Evolutionary conservation across 1,139 yeast species (phyloP).

Genomic region (Candida sanyaensis): DNA sequence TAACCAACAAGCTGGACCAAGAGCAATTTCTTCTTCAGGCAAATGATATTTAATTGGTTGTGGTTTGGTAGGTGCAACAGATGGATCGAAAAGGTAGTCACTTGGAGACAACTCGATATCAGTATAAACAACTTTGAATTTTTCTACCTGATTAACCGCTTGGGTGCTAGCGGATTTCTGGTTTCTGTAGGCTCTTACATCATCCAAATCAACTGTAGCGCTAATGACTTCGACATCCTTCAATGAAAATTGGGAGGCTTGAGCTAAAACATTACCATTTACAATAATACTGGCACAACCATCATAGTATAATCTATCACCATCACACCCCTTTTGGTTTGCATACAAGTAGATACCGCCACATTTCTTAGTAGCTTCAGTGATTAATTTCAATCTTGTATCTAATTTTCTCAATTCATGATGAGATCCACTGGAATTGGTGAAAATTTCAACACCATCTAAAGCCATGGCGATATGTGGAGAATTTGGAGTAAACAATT

Average conservation of each 20-base stretch:
- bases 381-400: conserved; percentile 79
- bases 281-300: conserved; percentile 95
- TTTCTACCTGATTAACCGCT: conserved; percentile 50
- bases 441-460: conserved; percentile 94
- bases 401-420: conserved; percentile 91
- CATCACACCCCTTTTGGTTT: conserved; percentile 97
- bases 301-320: conserved; percentile 93
- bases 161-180: conserved; percentile 81
- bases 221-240: conserved; percentile 90
- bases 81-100: conserved; percentile 58
- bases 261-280: conserved; percentile 89
- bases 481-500: conserved; percentile 90
- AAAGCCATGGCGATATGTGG: conserved; percentile 92
- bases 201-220: conserved; percentile 92
- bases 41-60: conserved; percentile 60
- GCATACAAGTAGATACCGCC: conserved; percentile 95
- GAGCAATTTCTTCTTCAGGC: conserved; percentile 95
- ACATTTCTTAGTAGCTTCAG: conserved; percentile 91
- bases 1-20: conserved; percentile 99
- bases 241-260: conserved; percentile 86
- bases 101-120: conserved; percentile 64
- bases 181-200: conserved; percentile 80
- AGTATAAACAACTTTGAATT: conserved; percentile 64
- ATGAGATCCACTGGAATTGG: conserved; percentile 95
- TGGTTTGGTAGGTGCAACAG: conserved; percentile 59